Evolutionary conservation across 495 filamentous ascomycete species (phyloP), one percentile per base, ranked within the genome.

Genomic region (Xylaria scruposa): DNA sequence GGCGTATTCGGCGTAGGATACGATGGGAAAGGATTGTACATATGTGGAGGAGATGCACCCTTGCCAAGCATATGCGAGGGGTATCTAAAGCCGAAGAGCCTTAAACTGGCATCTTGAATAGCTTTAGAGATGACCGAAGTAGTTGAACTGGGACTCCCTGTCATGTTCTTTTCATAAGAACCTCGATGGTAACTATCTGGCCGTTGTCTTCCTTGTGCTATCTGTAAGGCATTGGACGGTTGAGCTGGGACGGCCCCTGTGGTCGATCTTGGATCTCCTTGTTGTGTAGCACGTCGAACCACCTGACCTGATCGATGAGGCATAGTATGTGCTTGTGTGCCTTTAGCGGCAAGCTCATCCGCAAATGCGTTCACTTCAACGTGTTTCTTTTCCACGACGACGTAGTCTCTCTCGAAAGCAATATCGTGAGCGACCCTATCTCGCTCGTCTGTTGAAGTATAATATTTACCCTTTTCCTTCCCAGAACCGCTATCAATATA

Each of bases 351-450:
- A 73, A 99, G 83, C 79, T 98, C 94, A 78, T 99, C 96, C 10
- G 96, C 96, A 78, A 99, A 93, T 4, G 96, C 95, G 82, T 99
- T 98, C 36, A 98, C 95, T 79, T 98, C 94, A 4, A 98, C 94
- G 9, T 91, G 91, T 64, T 91, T 91, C 83, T 98, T 98, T 81
- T 99, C 97, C 24, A 99, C 93, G 21, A 99, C 82, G 44, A 99
- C 95, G 74, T 98, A 99, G 74, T 98, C 96, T 73, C 94, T 86
- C 77, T 97, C 94, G 78, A 97, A 93, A 1, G 92, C 93, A 6
- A 96, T 89, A 68, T 97, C 95, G 74, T 97, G 93, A 13, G 92
- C 94, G 26, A 92, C 92, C 70, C 87, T 88, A 73, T 95, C 93
- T 40, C 88, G 85, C 46, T 90, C 91, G 59, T 94, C 89, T 51